Conservation (phyloP, 2,329 filamentous ascomycete species). For the Endothia cerciana region DNA sequence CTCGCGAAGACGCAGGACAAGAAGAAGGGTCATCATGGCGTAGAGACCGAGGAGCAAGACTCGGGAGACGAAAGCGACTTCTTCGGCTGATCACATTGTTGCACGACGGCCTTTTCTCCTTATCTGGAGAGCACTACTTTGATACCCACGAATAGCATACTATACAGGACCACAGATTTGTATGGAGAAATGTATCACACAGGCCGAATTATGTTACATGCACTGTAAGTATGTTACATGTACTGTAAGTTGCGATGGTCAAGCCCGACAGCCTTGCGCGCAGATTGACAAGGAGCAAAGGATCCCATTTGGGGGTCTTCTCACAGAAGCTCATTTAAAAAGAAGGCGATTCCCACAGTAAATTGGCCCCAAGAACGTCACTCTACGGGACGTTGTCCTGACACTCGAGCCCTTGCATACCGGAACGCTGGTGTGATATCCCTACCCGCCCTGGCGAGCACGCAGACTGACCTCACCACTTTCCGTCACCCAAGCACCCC, state of each 20-base stretch:
- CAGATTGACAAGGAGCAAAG: too few species aligned
- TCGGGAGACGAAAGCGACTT: slow-evolving; percentile 61
- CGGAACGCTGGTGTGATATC: too few species aligned
- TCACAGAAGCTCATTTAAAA: too few species aligned
- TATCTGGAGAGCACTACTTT: slow-evolving; percentile 16
- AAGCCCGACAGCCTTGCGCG: background rate
- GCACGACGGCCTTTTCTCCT: slow-evolving; percentile 2
- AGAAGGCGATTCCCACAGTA: too few species aligned
- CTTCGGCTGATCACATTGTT: slow-evolving; percentile 42
- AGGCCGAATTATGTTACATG: background rate
- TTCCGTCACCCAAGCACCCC: too few species aligned
- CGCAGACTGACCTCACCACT: too few species aligned
- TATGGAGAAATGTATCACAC: background rate
- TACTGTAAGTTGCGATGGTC: background rate
- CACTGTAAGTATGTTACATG: too few species aligned
- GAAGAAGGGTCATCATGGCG: background rate
- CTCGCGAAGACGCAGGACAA: slow-evolving; percentile 16
- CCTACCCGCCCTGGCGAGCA: too few species aligned
- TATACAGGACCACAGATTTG: background rate
- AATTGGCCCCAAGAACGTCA: too few species aligned
- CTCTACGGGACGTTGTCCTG: too few species aligned
- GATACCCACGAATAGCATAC: slow-evolving; percentile 15
- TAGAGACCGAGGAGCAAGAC: slow-evolving; percentile 29
- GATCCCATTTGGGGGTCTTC: too few species aligned
- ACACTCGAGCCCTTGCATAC: too few species aligned